Evolutionary conservation across 495 filamentous ascomycete genomes (phyloP), one percentile per base, ranked within the genome.

Genomic region (Apodospora peruviana): DNA sequence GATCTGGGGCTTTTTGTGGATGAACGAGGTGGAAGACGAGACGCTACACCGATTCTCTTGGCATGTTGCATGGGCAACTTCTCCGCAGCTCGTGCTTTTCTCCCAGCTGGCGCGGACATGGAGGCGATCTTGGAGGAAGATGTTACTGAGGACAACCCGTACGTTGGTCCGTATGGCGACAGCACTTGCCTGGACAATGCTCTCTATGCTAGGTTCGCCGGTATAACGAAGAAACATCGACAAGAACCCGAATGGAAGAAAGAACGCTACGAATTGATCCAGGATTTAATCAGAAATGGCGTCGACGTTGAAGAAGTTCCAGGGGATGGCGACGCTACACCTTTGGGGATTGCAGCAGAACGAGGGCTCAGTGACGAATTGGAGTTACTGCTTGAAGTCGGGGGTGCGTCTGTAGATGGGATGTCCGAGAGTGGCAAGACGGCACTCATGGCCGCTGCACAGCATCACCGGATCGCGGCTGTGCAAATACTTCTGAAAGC

Each of bases 381-480:
- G 3, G 14, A 21, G 29, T 27, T 51, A 10, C 48, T 51, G 25
- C 0, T 51, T 20, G 25, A 34, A 2, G 17, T 34, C n/a, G 48
- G 48, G 16, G 48, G 48, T 17, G 48, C 48, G n/a, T 24, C n/a
- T 45, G 40, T 51, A 20, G 34, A 45, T 41, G 32, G 11, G 23
- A 21, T 38, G 10, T 40, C 22, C 42, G 47, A 42, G 9, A 20
- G 20, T 20, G 18, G 12, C n/a, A 45, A 12, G 25, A 48, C 45
- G 17, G 34, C 45, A 20, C 10, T 48, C 4, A 40, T 40, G 39
- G 8, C 5, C 20, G 39, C 39, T 20, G 16, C n/a, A 18, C 8
- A 40, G 4, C 39, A 22, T 20, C 16, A 20, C 10, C 16, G 12
- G n/a, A 7, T 19, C 10, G 39, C 16, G 11, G 11, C n/a, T 22